Conservation (phyloP, 2,329 filamentous ascomycete species). For the Aspergillus glaucus region DNA sequence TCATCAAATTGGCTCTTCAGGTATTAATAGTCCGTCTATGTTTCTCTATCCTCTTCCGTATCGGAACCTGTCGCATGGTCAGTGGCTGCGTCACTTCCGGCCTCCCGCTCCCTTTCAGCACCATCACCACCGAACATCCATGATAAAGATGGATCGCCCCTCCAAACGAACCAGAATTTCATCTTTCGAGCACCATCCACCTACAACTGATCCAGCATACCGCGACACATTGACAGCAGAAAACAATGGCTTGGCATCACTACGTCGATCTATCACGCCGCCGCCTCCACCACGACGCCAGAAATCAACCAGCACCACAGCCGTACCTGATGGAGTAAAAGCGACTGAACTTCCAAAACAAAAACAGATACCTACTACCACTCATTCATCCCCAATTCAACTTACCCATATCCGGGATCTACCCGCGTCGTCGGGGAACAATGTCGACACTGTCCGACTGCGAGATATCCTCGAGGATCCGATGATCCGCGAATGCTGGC, state of each 20-base stretch:
- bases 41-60: conserved; percentile 26
- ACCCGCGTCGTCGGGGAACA: conserved; percentile 46
- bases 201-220: background rate
- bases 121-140: background rate
- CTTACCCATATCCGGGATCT: conserved; percentile 65
- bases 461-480: conserved; percentile 66
- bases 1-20: too few species aligned
- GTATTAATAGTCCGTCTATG: too few species aligned
- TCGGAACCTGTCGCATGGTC: conserved; percentile 69
- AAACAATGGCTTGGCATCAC: conserved; percentile 15
- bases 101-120: background rate
- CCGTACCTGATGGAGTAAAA: background rate
- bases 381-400: conserved; percentile 59
- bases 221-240: background rate
- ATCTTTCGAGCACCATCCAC: background rate
- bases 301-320: background rate
- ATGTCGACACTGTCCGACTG: conserved; percentile 61
- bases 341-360: background rate
- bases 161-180: conserved; percentile 10
- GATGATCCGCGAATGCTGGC: conserved; percentile 59
- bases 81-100: background rate
- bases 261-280: conserved; percentile 26
- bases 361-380: background rate
- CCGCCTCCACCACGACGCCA: conserved; percentile 14
- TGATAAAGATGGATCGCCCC: conserved; percentile 4